Base-by-base conservation (phyloP, 1,284 basidiomycete genomes). In the Apiotrichum brassicae region DNA sequence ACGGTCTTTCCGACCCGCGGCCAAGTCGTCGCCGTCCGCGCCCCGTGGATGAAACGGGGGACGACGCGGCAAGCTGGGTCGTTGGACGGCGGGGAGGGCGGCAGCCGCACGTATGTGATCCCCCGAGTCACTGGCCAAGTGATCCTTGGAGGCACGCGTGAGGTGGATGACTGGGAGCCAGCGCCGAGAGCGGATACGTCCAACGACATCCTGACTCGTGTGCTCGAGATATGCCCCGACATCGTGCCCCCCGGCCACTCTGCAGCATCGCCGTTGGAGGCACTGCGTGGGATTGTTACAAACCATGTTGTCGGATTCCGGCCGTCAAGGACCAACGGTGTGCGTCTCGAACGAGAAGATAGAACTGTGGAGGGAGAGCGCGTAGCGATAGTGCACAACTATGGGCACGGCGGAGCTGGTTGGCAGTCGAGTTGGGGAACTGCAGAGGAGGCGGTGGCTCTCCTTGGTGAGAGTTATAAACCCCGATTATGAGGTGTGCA, bases 1-100 rank as follows among this genome's bases (percentile, higher is more conserved):
- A 56, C 63, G 46, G 72, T 82, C 9, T 79, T 74, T 58, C 80
- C 80, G 4, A 76, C 77, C 6, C 70, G 80, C 18, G 80, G 81
- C 0, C 81, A 82, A 58, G 75, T 78, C 2, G 76, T 79, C 13
- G 57, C 78, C 11, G 57, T 81, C 7, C 62, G 70, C 12, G 79
- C 80, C 7, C 68, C 68, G 0, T 71, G 69, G 69, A 40, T 73
- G 13, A 57, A 61, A 23, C 41, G 50, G 1, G 72, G 72, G 0
- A 69, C 42, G 42, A 74, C 72, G 4, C 49, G 68, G 7, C 72
- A 74, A 47, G 54, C 68, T 19, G 70, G 68, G 13, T 49, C 49
- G 22, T 57, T 72, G 18, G 57, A 51, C 3, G 70, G 68, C 19
- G 64, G 60, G 3, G 70, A 74, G 54, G 70, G 68, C 9, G 72